A percentile compares a stretch with the other conserved stretches of the same genome.
Conservation (phyloP, 345 rosid genomes). For the Lumnitzera racemosa region DNA sequence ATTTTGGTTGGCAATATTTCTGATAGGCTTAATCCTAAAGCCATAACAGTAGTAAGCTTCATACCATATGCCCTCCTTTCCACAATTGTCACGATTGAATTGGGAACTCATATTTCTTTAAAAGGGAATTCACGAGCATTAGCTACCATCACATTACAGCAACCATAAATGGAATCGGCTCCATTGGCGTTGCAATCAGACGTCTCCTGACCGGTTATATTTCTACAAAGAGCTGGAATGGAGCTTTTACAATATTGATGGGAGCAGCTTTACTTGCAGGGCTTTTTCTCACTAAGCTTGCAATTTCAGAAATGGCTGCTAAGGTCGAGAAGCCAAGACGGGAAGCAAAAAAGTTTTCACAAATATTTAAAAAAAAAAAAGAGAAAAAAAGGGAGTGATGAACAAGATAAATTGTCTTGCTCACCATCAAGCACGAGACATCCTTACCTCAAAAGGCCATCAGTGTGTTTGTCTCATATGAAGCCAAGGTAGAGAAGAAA, state of each 20-base stretch:
- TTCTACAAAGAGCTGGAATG: slow-evolving; percentile 76
- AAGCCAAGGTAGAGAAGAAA: too few relatives aligned
- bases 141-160: slow-evolving; percentile 79
- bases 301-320: slow-evolving; percentile 63
- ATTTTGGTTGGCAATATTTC: slow-evolving; percentile 92
- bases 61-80: slow-evolving; percentile 90
- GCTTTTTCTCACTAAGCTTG: slow-evolving; percentile 64
- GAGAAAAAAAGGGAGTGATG: too few relatives aligned
- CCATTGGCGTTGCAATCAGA: slow-evolving; percentile 92
- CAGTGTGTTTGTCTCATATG: too few relatives aligned
- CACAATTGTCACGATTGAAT: slow-evolving; percentile 87
- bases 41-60: slow-evolving; percentile 88
- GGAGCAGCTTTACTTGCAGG: slow-evolving; percentile 79
- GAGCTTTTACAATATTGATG: slow-evolving; percentile 91
- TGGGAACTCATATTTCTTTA: slow-evolving; percentile 86
- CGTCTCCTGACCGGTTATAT: slow-evolving; percentile 84
- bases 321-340: slow-evolving; percentile 50
- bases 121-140: slow-evolving; percentile 83
- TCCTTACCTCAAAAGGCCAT: too few relatives aligned
- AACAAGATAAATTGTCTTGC: too few relatives aligned
- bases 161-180: slow-evolving; percentile 93
- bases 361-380: too few relatives aligned
- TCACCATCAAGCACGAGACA: too few relatives aligned
- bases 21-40: slow-evolving; percentile 67
- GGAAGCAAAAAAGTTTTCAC: slow-evolving; percentile 3